phyloP scores from a whole-genome alignment of 2,329 filamentous ascomycete species.

The Fusarium palustre region DNA sequence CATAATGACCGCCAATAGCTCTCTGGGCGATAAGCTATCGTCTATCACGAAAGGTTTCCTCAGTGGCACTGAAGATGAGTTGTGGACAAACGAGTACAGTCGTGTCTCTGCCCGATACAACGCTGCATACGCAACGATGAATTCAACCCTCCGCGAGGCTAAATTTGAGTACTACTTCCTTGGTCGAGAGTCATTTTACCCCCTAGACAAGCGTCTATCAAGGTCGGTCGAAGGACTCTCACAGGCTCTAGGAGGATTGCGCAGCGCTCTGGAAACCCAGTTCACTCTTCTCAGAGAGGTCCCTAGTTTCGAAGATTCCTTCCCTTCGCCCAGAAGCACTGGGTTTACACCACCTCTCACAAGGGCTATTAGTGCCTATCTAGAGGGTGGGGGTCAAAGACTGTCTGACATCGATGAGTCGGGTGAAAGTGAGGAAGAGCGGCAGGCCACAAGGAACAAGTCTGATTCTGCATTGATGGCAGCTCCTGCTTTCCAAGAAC shows the following conservation, averaged over 20 bases:
- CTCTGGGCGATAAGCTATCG: constrained; percentile 83
- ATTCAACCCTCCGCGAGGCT: constrained; percentile 83
- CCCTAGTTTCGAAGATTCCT: constrained; percentile 37
- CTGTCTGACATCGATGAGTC: constrained; percentile 74
- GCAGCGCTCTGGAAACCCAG: constrained; percentile 90
- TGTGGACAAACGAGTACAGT: constrained; percentile 74
- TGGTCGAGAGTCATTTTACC: constrained; percentile 82
- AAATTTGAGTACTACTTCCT: constrained; percentile 89
- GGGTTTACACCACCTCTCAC: constrained; percentile 44
- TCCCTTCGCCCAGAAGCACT: constrained; percentile 34
- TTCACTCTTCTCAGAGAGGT: constrained; percentile 83
- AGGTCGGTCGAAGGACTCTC: constrained; percentile 86
- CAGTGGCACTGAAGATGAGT: constrained; percentile 82
- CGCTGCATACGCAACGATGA: constrained; percentile 75
- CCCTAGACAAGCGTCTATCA: constrained; percentile 81
- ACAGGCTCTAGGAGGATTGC: constrained; percentile 89
- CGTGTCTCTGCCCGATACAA: constrained; percentile 73
- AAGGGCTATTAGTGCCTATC: constrained; percentile 48
- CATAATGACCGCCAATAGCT: constrained; percentile 77
- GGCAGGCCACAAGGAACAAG: constrained; percentile 47
- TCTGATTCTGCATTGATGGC: constrained; percentile 49
- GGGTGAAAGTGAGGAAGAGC: constrained; percentile 66
- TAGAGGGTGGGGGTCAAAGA: constrained; percentile 59
- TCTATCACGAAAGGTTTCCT: constrained; percentile 87
- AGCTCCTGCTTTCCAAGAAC: constrained; percentile 63